A percentile compares a stretch with the other conserved stretches of the same genome.
Evolutionary conservation across 768 basidiomycete genomes (phyloP).

Genomic region (Pleurotus pulmonarius): DNA sequence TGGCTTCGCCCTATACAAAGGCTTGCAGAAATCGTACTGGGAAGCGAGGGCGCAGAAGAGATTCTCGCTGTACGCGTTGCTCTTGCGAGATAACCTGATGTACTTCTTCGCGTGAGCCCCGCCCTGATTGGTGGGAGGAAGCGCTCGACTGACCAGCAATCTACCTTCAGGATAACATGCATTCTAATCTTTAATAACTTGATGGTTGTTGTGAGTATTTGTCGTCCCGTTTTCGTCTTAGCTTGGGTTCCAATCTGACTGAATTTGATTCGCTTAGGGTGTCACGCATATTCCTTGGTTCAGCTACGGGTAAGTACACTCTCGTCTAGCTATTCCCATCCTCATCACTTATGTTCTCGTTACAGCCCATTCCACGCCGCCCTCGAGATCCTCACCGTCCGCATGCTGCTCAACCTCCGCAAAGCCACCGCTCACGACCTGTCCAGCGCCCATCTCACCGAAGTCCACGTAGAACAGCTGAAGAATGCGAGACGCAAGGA

Average conservation of each 20-base stretch:
- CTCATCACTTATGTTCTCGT: not conserved
- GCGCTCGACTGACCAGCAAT: not conserved
- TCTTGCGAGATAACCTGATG: constrained; percentile 40
- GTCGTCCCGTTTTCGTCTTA: too few relatives aligned
- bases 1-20: constrained; percentile 34
- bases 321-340: not conserved
- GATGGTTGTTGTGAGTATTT: constrained; percentile 36
- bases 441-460: not conserved
- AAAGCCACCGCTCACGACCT: constrained; percentile 22
- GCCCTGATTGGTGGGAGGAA: not conserved
- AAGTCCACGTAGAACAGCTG: not conserved
- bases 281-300: constrained; percentile 47
- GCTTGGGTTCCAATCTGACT: not conserved
- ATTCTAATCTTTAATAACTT: constrained; percentile 42
- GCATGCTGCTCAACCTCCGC: constrained; percentile 42
- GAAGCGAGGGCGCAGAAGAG: constrained; percentile 20
- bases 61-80: constrained; percentile 26
- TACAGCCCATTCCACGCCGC: constrained; percentile 44
- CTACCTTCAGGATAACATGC: constrained; percentile 26
- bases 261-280: constrained; percentile 20
- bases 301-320: constrained; percentile 33
- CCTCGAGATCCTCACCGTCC: constrained; percentile 40
- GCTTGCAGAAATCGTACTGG: constrained; percentile 19
- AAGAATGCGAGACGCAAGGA: not conserved
- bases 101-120: constrained; percentile 38